These are phyloP conservation scores for Hymenoscyphus occultus DNA, from an alignment of 2,329 filamentous ascomycete species.

Conservation along the genomic window DNA sequence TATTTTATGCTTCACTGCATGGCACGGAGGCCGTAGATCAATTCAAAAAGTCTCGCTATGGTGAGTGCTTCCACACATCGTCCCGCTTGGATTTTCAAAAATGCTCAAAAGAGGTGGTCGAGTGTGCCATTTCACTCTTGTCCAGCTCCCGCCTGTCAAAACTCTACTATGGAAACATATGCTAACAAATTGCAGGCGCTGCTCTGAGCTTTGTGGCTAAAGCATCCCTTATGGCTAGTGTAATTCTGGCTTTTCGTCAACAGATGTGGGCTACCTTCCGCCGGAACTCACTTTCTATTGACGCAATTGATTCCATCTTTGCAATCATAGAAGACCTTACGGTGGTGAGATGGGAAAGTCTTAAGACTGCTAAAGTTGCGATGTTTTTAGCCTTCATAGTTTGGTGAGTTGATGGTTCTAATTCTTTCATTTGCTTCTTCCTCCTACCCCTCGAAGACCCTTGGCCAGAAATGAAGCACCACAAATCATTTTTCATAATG, in stretches of 20 bases:
- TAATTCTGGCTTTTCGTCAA: conserved; percentile 11
- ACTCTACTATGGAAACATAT: neutral
- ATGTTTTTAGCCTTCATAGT: conserved; percentile 12
- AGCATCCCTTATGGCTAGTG: conserved; percentile 9
- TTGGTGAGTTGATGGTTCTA: conserved; percentile 6
- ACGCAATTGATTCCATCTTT: conserved; percentile 10
- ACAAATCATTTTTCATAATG: neutral
- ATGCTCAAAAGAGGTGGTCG: neutral
- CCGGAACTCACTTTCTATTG: conserved; percentile 5
- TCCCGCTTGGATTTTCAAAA: neutral
- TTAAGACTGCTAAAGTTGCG: conserved; percentile 8
- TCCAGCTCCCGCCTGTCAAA: neutral
- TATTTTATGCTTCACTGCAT: conserved; percentile 6
- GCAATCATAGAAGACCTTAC: conserved; percentile 10
- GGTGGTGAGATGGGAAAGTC: conserved; percentile 6
- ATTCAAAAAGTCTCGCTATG: conserved; percentile 4
- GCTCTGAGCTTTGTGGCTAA: conserved; percentile 8
- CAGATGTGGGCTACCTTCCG: conserved; percentile 12
- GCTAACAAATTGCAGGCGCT: neutral
- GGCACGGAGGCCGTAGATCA: conserved; percentile 7
- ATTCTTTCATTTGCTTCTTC: neutral
- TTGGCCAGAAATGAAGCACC: neutral
- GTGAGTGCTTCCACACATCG: neutral
- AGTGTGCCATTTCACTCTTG: neutral
- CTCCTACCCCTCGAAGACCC: neutral